Base-by-base conservation (phyloP, 2,329 filamentous ascomycete species). In the Pyricularia grisea region DNA sequence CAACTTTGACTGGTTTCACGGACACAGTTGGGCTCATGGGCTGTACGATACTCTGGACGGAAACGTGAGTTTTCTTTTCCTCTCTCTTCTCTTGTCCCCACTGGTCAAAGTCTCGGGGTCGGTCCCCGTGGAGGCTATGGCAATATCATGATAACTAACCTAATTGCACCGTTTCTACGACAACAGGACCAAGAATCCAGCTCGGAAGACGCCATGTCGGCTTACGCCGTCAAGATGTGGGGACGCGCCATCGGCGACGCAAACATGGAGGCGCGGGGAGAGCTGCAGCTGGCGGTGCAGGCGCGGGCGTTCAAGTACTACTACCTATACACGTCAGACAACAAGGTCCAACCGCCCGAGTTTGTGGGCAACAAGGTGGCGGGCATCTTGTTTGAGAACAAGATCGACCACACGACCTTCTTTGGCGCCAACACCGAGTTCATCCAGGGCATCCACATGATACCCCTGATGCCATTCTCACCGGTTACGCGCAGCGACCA, bases 161-260 rank as follows among this genome's bases (percentile, higher is more conserved):
- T 5, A 50, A n/a, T 9, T 7, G n/a, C 17, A 50, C 42, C 17
- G 42, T 50, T 50, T 5, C 42, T 50, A 50, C 42, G 5, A 50
- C 42, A 50, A 67, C 64, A 82, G 81, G 82, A 94, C 77, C 86
- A 94, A 79, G 95, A 98, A 78, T 95, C 92, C 33, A 92, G 90
- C 65, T 94, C 92, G 0, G 94, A 98, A 79, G 95, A 98, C 78
- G 88, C 89, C 72, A 93, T 97, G 88, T 90, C 91, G 70, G 87
- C 88, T 7, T 97, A 95, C 78, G 92, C 91, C 0, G 79, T 97
- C 75, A 97, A 97, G 83, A 92, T 98, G 89, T 98, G 95, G 95
- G 95, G 94, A 4, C 85, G 84, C 42, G 89, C 91, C 3, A 88
- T 84, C 71, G 89, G 90, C n/a, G 90, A 98, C 78, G 79, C 79